Evolutionary conservation across 805 yeast genomes (phyloP).

Genomic region (Teunomyces pallodes): DNA sequence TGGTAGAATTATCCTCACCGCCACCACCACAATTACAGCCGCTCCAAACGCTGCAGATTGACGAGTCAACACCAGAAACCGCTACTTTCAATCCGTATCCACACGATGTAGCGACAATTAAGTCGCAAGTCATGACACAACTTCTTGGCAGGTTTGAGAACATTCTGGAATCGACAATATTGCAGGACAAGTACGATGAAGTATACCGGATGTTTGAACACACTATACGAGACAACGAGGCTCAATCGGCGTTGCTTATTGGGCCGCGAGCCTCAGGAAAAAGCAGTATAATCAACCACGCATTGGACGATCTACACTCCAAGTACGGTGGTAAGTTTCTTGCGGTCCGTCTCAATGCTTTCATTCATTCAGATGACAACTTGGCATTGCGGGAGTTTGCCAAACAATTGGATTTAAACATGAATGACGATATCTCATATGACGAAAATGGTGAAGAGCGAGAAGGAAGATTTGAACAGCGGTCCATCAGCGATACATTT

Average conservation of each 20-base stretch:
- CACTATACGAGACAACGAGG: constrained; percentile 66
- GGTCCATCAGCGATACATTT: constrained; percentile 60
- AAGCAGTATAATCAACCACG: constrained; percentile 57
- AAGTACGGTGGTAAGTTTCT: constrained; percentile 53
- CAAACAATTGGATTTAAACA: constrained; percentile 61
- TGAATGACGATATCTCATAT: constrained; percentile 7
- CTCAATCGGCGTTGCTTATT: constrained; percentile 74
- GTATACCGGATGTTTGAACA: constrained; percentile 58
- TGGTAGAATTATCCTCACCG: too few relatives aligned
- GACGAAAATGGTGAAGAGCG: constrained; percentile 10
- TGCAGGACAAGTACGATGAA: constrained; percentile 42
- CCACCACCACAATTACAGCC: too few relatives aligned
- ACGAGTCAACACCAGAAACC: background rate
- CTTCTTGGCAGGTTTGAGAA: constrained; percentile 17
- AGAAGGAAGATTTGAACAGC: constrained; percentile 41
- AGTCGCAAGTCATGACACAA: constrained; percentile 19
- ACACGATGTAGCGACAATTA: constrained; percentile 12
- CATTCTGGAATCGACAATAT: constrained; percentile 11
- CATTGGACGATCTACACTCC: constrained; percentile 43
- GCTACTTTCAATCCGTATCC: constrained; percentile 6
- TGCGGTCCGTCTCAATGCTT: constrained; percentile 64
- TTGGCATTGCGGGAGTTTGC: constrained; percentile 85
- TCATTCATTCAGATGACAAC: constrained; percentile 69
- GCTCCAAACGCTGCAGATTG: too few relatives aligned
- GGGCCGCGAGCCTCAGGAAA: constrained; percentile 86